Evolutionary conservation across 768 basidiomycete genomes (phyloP).

Genomic region (Amanita pseudoporphyria): DNA sequence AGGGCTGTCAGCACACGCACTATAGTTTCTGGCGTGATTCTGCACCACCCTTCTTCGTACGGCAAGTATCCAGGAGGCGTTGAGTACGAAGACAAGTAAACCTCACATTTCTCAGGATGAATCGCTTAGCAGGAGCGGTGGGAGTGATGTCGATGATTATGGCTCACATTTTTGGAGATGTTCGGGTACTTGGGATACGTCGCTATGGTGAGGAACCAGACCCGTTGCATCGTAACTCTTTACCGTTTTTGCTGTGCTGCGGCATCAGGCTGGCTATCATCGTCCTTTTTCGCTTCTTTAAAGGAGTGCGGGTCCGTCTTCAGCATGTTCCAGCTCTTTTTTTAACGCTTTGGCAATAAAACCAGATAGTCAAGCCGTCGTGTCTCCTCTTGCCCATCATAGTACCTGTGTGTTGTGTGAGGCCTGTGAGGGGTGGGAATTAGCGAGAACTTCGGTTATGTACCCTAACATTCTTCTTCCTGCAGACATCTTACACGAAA

Average conservation of each 20-base stretch:
- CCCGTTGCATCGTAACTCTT: conserved; percentile 58
- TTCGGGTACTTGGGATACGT: conserved; percentile 59
- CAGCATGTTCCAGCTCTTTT: conserved; percentile 6
- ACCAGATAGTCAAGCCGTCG: conserved; percentile 32
- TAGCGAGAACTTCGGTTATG: too few species aligned
- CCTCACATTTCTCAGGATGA: conserved; percentile 62
- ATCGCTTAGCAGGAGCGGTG: conserved; percentile 2
- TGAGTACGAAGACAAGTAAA: conserved; percentile 74
- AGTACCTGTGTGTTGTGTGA: too few species aligned
- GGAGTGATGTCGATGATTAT: neutral
- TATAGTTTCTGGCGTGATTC: conserved; percentile 91
- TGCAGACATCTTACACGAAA: too few species aligned
- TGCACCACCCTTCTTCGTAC: conserved; percentile 97
- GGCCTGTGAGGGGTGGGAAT: too few species aligned
- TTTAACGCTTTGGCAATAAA: conserved; percentile 32
- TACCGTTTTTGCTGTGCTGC: conserved; percentile 18
- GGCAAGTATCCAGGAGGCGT: conserved; percentile 66
- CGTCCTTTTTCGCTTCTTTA: neutral
- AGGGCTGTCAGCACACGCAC: conserved; percentile 33
- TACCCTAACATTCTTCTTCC: too few species aligned
- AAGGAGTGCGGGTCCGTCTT: neutral
- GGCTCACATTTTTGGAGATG: conserved; percentile 77
- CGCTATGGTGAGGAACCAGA: conserved; percentile 62
- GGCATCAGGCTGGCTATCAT: conserved; percentile 1
- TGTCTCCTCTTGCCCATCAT: conserved; percentile 29